A percentile compares a stretch with the other conserved stretches of the same genome.
phyloP scores from a whole-genome alignment of 768 basidiomycete species.

The Suillus hirtellus region DNA sequence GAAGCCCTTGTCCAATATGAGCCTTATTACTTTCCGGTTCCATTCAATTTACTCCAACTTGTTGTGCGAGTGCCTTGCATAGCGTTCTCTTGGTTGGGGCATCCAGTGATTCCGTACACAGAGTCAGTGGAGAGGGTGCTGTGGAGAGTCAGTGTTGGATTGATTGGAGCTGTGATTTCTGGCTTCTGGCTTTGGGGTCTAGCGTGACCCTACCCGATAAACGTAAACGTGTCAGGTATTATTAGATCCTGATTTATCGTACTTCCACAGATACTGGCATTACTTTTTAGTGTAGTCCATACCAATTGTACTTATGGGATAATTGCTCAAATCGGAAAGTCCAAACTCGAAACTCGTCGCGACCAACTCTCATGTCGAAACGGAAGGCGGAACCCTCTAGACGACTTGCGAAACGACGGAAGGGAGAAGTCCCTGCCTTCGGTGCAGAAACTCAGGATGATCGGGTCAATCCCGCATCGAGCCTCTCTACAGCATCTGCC shows the following conservation, averaged over 20 bases:
- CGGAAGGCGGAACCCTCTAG: slow-evolving; percentile 6
- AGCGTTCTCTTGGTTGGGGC: slow-evolving; percentile 20
- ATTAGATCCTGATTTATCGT: background rate
- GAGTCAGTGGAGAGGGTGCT: slow-evolving; percentile 32
- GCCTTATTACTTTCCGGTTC: slow-evolving; percentile 49
- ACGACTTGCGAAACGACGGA: slow-evolving; percentile 19
- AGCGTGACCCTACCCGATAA: background rate
- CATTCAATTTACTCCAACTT: slow-evolving; percentile 46
- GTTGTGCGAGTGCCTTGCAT: slow-evolving; percentile 5
- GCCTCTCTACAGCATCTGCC: slow-evolving; percentile 50
- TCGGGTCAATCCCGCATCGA: slow-evolving; percentile 35
- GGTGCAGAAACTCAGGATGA: slow-evolving; percentile 51
- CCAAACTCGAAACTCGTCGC: background rate
- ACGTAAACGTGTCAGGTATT: too few species aligned
- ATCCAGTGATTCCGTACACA: slow-evolving; percentile 14
- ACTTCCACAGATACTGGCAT: background rate
- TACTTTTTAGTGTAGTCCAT: background rate
- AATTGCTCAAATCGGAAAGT: background rate
- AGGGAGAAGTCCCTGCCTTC: slow-evolving; percentile 27
- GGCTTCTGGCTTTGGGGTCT: slow-evolving; percentile 30
- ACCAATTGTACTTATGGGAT: background rate
- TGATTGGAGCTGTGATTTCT: slow-evolving; percentile 34
- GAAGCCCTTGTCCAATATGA: slow-evolving; percentile 37
- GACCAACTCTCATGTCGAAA: slow-evolving; percentile 16
- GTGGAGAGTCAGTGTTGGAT: slow-evolving; percentile 46